These are phyloP conservation scores for Carex myosuroides DNA, from an alignment of 176 grass and related monocot species.

Conservation along the genomic window DNA sequence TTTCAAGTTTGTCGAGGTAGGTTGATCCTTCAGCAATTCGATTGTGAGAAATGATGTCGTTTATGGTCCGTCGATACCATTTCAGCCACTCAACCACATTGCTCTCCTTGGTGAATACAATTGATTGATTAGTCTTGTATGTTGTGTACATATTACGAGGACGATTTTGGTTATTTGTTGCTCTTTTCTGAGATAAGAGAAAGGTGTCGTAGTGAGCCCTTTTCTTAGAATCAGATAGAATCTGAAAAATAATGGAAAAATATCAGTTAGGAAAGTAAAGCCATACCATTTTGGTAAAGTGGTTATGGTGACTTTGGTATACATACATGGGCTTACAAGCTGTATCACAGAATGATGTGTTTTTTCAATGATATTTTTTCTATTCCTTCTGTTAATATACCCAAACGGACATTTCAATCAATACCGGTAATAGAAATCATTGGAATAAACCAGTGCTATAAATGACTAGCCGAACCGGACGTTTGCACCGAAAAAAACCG, in stretches of 20 bases:
- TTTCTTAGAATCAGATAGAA: conserved; percentile 73
- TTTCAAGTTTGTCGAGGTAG: conserved; percentile 84
- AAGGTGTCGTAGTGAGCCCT: conserved; percentile 74
- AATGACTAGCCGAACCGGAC: too few species aligned
- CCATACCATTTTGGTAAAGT: not conserved
- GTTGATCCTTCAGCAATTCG: conserved; percentile 49
- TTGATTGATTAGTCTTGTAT: conserved; percentile 35
- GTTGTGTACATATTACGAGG: conserved; percentile 31
- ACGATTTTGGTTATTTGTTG: conserved; percentile 43
- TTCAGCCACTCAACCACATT: conserved; percentile 93
- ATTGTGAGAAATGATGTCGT: conserved; percentile 74
- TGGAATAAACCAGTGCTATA: not conserved
- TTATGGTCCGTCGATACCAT: conserved; percentile 73
- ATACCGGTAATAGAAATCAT: not conserved
- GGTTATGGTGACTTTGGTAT: not conserved
- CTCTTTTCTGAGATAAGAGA: conserved; percentile 46
- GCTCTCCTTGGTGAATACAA: conserved; percentile 50
- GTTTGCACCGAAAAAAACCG: too few species aligned
- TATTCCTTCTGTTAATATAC: not conserved
- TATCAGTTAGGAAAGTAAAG: not conserved
- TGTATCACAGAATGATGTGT: not conserved
- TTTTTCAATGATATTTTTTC: not conserved
- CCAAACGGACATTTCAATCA: not conserved
- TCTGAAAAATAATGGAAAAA: conserved; percentile 39
- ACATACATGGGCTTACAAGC: not conserved